phyloP scores from a whole-genome alignment of 163 green algal species.

The Chlamydomonas reinhardtii region DNA sequence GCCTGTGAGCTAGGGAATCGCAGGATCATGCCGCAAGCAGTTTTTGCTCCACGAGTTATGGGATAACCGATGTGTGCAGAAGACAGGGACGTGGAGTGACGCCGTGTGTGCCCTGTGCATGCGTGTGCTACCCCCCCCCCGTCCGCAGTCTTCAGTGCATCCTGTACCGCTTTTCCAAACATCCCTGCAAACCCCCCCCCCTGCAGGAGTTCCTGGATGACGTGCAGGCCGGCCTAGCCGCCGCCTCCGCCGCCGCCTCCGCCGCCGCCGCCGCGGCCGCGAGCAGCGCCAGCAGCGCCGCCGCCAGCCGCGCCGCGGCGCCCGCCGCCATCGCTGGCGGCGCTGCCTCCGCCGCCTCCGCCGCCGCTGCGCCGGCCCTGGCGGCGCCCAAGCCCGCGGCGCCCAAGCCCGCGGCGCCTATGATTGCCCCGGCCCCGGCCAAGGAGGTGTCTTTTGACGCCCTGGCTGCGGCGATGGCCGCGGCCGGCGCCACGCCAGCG shows the following conservation, averaged over 20 bases:
- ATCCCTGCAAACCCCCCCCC: too few species aligned
- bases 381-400: neutral
- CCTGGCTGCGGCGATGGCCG: conserved; percentile 18
- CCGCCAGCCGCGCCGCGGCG: neutral
- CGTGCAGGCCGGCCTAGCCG: neutral
- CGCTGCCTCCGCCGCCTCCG: neutral
- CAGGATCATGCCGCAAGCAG: too few species aligned
- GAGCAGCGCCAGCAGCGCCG: neutral
- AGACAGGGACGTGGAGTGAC: too few species aligned
- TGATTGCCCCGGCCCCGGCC: neutral
- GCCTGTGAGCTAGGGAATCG: too few species aligned
- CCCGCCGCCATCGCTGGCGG: neutral
- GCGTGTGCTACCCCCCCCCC: too few species aligned
- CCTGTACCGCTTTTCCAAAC: too few species aligned
- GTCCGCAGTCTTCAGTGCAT: too few species aligned
- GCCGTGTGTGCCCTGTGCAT: too few species aligned
- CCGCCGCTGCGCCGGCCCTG: neutral
- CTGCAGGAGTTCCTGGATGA: conserved; percentile 41
- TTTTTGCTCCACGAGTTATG: too few species aligned
- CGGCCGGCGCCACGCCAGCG: neutral
- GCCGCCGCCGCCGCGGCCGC: conserved; percentile 11
- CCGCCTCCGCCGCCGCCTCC: neutral
- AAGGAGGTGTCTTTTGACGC: conserved; percentile 1
- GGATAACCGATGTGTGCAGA: too few species aligned
- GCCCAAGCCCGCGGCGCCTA: neutral